phyloP scores from a whole-genome alignment of 2,329 filamentous ascomycete species.

The Magnaporthiopsis poae region DNA sequence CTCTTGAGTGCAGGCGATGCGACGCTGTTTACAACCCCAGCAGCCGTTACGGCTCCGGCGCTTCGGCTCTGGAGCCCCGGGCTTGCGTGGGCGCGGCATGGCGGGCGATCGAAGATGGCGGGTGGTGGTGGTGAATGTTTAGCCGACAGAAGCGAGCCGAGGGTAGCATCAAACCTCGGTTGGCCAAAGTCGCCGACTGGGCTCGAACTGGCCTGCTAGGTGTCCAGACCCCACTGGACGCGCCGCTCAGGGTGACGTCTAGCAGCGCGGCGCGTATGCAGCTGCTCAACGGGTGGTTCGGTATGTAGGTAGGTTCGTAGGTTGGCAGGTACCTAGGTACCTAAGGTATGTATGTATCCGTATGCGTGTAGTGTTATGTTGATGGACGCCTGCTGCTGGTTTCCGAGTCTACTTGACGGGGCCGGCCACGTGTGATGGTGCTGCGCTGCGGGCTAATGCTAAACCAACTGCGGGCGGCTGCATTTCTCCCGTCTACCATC shows the following conservation, averaged over 20 bases:
- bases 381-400: not conserved
- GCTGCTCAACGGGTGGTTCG: not conserved
- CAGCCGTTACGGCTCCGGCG: slow-evolving; percentile 36
- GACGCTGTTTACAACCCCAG: slow-evolving; percentile 49
- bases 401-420: not conserved
- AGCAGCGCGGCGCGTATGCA: not conserved
- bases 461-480: not conserved
- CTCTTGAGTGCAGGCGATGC: not conserved
- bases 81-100: slow-evolving; percentile 35
- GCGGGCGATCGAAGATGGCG: slow-evolving; percentile 4
- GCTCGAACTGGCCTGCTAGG: not conserved
- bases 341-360: not conserved
- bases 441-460: not conserved
- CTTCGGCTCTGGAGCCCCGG: slow-evolving; percentile 33
- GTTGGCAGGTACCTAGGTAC: no score
- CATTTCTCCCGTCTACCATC: not conserved
- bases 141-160: not conserved
- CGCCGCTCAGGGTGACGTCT: not conserved
- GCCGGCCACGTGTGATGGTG: not conserved
- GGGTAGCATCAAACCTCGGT: not conserved
- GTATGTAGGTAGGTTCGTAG: no score
- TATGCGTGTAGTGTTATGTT: not conserved
- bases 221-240: not conserved
- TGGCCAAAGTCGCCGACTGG: not conserved
- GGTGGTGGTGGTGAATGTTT: not conserved